Percentiles rank a stretch among this genome's conserved stretches.
Conservation (phyloP, 1,139 yeast species). For the Hansenula lynferdii region DNA sequence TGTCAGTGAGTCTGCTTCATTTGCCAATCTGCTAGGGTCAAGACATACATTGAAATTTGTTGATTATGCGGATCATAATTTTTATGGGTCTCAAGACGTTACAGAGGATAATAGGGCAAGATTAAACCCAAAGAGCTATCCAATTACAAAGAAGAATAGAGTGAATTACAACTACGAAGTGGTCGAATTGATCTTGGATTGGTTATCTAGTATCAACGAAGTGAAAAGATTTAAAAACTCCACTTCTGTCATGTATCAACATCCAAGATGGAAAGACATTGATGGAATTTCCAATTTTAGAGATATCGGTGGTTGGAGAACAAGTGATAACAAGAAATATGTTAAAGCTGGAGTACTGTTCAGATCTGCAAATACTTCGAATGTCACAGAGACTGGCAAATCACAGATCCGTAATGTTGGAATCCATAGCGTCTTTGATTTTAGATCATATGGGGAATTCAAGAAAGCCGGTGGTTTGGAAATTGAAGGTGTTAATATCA, state of each 20-base stretch:
- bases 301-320: conserved; percentile 76
- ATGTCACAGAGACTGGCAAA: conserved; percentile 44
- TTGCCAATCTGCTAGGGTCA: conserved; percentile 50
- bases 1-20: conserved; percentile 52
- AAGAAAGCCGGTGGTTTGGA: conserved; percentile 44
- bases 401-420: conserved; percentile 38
- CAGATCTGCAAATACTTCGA: conserved; percentile 60
- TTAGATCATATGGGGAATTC: conserved; percentile 62
- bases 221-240: conserved; percentile 44
- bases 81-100: conserved; percentile 45
- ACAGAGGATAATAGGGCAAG: conserved; percentile 27
- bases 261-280: conserved; percentile 53
- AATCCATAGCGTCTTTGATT: conserved; percentile 58
- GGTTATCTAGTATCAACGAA: conserved; percentile 46
- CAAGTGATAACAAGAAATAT: conserved; percentile 28
- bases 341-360: conserved; percentile 54
- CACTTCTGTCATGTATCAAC: conserved; percentile 32
- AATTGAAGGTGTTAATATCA: conserved; percentile 41
- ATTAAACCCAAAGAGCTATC: conserved; percentile 36
- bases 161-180: conserved; percentile 60
- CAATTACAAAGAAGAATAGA: conserved; percentile 37
- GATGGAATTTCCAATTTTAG: conserved; percentile 73
- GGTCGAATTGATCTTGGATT: conserved; percentile 45
- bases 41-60: conserved; percentile 58
- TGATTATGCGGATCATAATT: conserved; percentile 77